Base-by-base conservation (phyloP, 2,329 filamentous ascomycete genomes). In the Hyphodiscus sp. region DNA sequence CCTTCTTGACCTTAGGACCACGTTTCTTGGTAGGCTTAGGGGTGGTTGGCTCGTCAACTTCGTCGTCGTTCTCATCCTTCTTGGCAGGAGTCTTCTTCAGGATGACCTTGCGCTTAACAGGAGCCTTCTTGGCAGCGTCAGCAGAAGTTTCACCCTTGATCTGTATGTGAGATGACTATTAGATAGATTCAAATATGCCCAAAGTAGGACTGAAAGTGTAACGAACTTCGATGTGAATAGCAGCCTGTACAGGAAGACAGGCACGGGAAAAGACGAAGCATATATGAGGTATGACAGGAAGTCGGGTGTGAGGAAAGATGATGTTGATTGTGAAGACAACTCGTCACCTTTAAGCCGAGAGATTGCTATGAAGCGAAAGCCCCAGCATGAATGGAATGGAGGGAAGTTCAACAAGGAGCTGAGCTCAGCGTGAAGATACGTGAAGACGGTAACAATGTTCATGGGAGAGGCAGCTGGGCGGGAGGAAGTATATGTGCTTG, bases 21-120 rank as follows among this genome's bases (percentile, higher is more conserved):
- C 47, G 33, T 50, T 53, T 56, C 15, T 44, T 45, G 2, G 49
- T 15, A 10, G 50, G 30, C 50, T 53, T 53, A 11, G 53, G 49
- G 8, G 53, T 50, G 9, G 48, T 43, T n/a, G 50, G 49, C 16
- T 53, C 41, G 10, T 33, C 44, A 30, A 33, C 46, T 41, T 19
- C 43, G 16, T 18, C 54, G 29, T 20, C 45, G 13, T 43, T 42
- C 11, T 55, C 52, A 20, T 4, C 45, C 10, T 51, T 44, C 18
- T 33, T 44, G 16, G 23, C 23, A 9, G n/a, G 43, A 10, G 47
- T 10, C 41, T 52, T 52, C 46, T 49, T 50, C 5, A 10, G 33
- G 33, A 10, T 13, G 33, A 10, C 33, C 33, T 38, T 38, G 33
- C 33, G 33, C 33, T 38, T 38, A n/a, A 10, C 33, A 38, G 33